These are phyloP conservation scores for Psidium friedrichsthalianum DNA, from an alignment of 345 rosid species.

Conservation along the genomic window DNA sequence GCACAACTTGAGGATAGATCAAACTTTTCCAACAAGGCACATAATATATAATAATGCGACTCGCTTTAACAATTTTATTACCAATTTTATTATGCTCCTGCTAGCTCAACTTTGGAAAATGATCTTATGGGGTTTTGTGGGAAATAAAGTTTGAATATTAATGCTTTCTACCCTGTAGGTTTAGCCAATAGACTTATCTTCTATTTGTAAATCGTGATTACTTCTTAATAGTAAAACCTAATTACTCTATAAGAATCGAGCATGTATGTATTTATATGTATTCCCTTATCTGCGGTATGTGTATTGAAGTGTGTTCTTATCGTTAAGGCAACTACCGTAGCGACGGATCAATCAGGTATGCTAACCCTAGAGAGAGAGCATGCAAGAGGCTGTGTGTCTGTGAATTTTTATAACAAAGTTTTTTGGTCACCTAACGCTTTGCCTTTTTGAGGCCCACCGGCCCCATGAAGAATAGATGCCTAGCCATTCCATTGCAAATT, in stretches of 20 bases:
- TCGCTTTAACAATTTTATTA: not conserved
- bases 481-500: not conserved
- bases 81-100: not conserved
- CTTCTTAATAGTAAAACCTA: not conserved
- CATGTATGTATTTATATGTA: no score
- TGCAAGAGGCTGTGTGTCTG: not conserved
- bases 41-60: not conserved
- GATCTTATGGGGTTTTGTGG: not conserved
- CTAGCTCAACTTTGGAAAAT: not conserved
- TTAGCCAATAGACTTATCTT: not conserved
- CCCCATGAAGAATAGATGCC: not conserved
- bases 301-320: not conserved
- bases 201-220: no score
- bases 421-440: not conserved
- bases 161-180: not conserved
- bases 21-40: not conserved
- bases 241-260: not conserved
- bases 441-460: not conserved
- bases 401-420: not conserved
- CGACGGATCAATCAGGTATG: not conserved
- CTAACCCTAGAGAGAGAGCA: not conserved
- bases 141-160: not conserved
- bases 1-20: not conserved
- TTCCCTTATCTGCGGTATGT: not conserved
- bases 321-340: not conserved